Percentiles rank a stretch among this genome's conserved stretches.
phyloP scores from a whole-genome alignment of 495 filamentous ascomycete species.

The Beverwykella pulmonaria region DNA sequence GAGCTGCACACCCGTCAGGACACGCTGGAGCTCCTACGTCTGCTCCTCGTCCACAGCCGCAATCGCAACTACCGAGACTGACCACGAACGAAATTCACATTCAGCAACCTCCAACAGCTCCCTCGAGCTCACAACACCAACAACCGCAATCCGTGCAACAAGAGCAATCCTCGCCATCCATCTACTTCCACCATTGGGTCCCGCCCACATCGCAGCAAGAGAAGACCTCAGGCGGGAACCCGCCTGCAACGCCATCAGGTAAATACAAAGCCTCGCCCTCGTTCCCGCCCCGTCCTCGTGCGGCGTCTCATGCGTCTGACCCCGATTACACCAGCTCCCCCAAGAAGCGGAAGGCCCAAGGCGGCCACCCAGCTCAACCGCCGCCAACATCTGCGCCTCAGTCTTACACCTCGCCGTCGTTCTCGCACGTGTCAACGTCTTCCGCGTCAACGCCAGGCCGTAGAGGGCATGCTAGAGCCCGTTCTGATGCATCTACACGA shows the following conservation, averaged over 20 bases:
- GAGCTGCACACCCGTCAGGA: slow-evolving; percentile 45
- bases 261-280: slow-evolving; percentile 59
- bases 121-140: slow-evolving; percentile 51
- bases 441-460: slow-evolving; percentile 60
- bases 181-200: slow-evolving; percentile 92
- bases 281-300: slow-evolving; percentile 44
- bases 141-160: slow-evolving; percentile 56
- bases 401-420: slow-evolving; percentile 47
- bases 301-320: slow-evolving; percentile 53
- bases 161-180: slow-evolving; percentile 62
- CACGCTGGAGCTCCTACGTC: slow-evolving; percentile 44
- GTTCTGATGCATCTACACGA: slow-evolving; percentile 64
- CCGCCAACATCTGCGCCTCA: slow-evolving; percentile 55
- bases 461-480: slow-evolving; percentile 67
- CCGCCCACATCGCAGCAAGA: slow-evolving; percentile 68
- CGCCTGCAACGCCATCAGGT: slow-evolving; percentile 68
- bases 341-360: slow-evolving; percentile 72
- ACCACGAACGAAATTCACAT: slow-evolving; percentile 62
- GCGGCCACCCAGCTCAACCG: slow-evolving; percentile 61
- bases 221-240: slow-evolving; percentile 55
- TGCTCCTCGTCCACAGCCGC: slow-evolving; percentile 43
- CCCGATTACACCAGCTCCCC: slow-evolving; percentile 63
- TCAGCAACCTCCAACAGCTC: slow-evolving; percentile 54
- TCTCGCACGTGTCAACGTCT: slow-evolving; percentile 57
- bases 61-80: slow-evolving; percentile 54